phyloP scores from a whole-genome alignment of 495 filamentous ascomycete genomes.

The Jackrogersella minutella region DNA sequence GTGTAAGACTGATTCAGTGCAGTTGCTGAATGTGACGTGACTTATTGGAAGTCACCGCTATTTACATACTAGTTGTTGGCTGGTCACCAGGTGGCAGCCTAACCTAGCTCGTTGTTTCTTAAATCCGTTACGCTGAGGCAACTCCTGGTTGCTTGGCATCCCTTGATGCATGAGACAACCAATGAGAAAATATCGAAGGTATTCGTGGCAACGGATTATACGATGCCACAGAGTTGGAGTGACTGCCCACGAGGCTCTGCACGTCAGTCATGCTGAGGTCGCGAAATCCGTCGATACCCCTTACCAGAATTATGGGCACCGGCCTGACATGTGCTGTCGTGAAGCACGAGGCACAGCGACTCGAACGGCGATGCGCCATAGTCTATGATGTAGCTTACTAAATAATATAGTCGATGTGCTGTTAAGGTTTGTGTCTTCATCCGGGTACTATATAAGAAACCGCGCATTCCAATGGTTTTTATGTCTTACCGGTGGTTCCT shows the following conservation, averaged over 20 bases:
- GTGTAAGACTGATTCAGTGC: background rate
- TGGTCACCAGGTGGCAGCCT: conserved; percentile 20
- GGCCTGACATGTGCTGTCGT: conserved; percentile 24
- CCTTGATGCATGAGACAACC: conserved; percentile 15
- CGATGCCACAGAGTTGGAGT: conserved; percentile 20
- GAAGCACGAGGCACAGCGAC: conserved; percentile 5
- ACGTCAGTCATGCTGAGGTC: conserved; percentile 27
- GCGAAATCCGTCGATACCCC: conserved; percentile 22
- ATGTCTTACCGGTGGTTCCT: background rate
- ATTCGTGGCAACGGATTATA: conserved; percentile 41
- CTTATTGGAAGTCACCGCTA: conserved; percentile 1
- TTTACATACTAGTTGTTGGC: conserved; percentile 17
- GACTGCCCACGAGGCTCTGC: conserved; percentile 25
- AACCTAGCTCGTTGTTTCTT: conserved; percentile 11
- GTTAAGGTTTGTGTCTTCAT: conserved; percentile 5
- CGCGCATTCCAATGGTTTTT: background rate
- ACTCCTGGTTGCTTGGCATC: conserved; percentile 28
- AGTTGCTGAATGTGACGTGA: conserved; percentile 2
- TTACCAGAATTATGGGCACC: conserved; percentile 4
- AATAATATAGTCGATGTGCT: background rate
- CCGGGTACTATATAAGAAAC: conserved; percentile 21
- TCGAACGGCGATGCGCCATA: background rate
- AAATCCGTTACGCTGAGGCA: conserved; percentile 15
- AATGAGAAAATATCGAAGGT: conserved; percentile 16
- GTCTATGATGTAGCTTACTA: background rate